phyloP scores from a whole-genome alignment of 164 flowering plant genomes.

The Stephania yunnanensis region DNA sequence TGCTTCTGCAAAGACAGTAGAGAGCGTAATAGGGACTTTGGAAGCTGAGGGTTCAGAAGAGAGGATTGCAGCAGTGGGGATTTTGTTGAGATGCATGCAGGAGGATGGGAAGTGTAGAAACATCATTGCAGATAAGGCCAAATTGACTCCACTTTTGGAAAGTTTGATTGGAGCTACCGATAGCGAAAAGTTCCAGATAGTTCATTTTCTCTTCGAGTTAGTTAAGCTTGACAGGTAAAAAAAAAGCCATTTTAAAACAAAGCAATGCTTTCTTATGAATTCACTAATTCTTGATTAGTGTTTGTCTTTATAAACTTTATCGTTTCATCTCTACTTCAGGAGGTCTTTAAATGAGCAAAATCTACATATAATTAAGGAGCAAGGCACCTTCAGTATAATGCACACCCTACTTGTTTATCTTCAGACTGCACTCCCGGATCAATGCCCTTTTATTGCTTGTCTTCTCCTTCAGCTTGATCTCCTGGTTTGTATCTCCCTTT shows the following conservation, averaged over 20 bases:
- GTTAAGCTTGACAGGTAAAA: constrained; percentile 57
- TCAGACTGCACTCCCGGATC: constrained; percentile 52
- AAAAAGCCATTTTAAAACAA: not conserved
- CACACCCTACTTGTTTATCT: constrained; percentile 59
- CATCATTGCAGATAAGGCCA: constrained; percentile 57
- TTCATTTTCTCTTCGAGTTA: constrained; percentile 52
- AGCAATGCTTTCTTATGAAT: too few relatives aligned
- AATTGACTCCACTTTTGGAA: constrained; percentile 54
- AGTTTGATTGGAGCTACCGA: constrained; percentile 45
- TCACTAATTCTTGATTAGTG: too few relatives aligned
- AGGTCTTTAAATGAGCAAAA: constrained; percentile 62
- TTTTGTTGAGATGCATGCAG: constrained; percentile 55
- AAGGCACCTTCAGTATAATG: constrained; percentile 65
- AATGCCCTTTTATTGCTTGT: constrained; percentile 61
- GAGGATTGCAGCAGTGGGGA: constrained; percentile 59
- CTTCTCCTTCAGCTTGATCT: constrained; percentile 82
- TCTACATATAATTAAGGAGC: constrained; percentile 64
- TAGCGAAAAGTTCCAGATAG: constrained; percentile 49
- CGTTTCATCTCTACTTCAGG: constrained; percentile 28
- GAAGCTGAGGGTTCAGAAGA: constrained; percentile 45
- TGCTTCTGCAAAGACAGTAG: constrained; percentile 36
- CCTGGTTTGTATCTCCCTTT: constrained; percentile 35
- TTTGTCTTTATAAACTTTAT: not conserved
- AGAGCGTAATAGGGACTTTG: constrained; percentile 39
- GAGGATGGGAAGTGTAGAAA: constrained; percentile 62